These are phyloP conservation scores for Xanthoconium separans DNA, from an alignment of 1,284 basidiomycete genomes.

Conservation along the genomic window DNA sequence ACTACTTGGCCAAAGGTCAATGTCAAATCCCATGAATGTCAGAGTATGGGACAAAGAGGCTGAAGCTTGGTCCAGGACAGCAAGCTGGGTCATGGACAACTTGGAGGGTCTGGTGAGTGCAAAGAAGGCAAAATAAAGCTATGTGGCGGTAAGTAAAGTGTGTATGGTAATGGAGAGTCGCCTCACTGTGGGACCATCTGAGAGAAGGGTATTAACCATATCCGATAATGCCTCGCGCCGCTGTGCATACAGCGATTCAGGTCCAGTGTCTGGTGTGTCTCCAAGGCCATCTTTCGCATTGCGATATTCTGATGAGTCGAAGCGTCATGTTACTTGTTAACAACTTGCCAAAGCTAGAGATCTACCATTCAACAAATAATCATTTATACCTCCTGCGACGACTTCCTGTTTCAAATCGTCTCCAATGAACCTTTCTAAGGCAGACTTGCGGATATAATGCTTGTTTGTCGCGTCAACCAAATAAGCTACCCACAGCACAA, in stretches of 20 bases:
- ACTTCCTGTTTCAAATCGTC: slow-evolving; percentile 32
- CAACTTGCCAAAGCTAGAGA: background rate
- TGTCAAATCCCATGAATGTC: background rate
- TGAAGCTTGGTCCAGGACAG: slow-evolving; percentile 34
- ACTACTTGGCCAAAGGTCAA: slow-evolving; percentile 9
- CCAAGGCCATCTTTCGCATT: slow-evolving; percentile 29
- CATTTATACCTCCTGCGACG: slow-evolving; percentile 32
- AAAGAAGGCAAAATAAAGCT: slow-evolving; percentile 38
- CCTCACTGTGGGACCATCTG: slow-evolving; percentile 34
- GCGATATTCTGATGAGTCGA: slow-evolving; percentile 30
- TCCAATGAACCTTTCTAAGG: slow-evolving; percentile 25
- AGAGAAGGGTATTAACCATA: slow-evolving; percentile 20
- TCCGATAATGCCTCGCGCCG: slow-evolving; percentile 12
- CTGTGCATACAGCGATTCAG: slow-evolving; percentile 19
- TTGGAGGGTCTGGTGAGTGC: slow-evolving; percentile 33
- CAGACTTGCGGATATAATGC: slow-evolving; percentile 27
- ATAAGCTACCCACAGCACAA: slow-evolving; percentile 13
- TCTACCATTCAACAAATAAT: slow-evolving; percentile 33
- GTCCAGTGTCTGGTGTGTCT: slow-evolving; percentile 23
- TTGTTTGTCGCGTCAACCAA: slow-evolving; percentile 15
- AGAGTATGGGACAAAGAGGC: slow-evolving; percentile 24
- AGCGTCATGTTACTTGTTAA: background rate
- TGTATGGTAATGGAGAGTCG: background rate
- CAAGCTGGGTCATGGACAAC: slow-evolving; percentile 36
- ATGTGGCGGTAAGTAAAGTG: background rate